Evolutionary conservation across 306 rosid genomes (phyloP), one percentile per base, ranked within the genome.

Genomic region (Quercus agrifolia): DNA sequence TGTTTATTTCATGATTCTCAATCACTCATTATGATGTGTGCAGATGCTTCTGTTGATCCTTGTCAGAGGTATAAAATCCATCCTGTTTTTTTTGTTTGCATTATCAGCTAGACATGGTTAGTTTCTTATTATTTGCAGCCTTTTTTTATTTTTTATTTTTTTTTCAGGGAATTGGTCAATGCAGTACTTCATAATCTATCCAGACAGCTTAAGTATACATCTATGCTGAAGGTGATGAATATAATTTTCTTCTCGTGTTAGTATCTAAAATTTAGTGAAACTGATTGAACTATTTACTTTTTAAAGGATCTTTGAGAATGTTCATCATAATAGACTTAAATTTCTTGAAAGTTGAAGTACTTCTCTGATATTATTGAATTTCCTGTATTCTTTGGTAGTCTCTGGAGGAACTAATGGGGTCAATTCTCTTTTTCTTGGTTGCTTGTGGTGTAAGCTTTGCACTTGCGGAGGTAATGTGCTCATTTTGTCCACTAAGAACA

Each of bases 401-500:
- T 85, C 41, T 92, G 89, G 97, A 92, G 85, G 90, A 94, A 82
- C 89, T 88, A 56, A 80, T 94, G 74, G 98, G 97, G 77, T 73
- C 97, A 56, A 80, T 94, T 86, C 87, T 94, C 64, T 94, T 92
- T 84, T 87, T 88, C 79, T 94, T 97, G 97, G 93, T 94, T 87
- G 86, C 93, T 82, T 94, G 97, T 81, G 94, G 93, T 76, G 97
- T 92, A 78, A 92, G 94, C 88, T 81, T 84, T 79, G 92, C 97
- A 46, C 93, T 92, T 75, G 85, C 83, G 74, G 97, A 94, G 97
- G 98, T 94, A 92, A 80, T 74, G 21, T 33, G 41, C 41, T 33
- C 41, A 5, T 33, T 33, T 33, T 33, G 41, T 33, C 8, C 7
- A 1, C 41, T 33, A 33, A 33, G 41, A 33, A 33, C 8, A 31